These are phyloP conservation scores for Triticum monococcum DNA, from an alignment of 176 grass and related monocot genomes.

Conservation along the genomic window DNA sequence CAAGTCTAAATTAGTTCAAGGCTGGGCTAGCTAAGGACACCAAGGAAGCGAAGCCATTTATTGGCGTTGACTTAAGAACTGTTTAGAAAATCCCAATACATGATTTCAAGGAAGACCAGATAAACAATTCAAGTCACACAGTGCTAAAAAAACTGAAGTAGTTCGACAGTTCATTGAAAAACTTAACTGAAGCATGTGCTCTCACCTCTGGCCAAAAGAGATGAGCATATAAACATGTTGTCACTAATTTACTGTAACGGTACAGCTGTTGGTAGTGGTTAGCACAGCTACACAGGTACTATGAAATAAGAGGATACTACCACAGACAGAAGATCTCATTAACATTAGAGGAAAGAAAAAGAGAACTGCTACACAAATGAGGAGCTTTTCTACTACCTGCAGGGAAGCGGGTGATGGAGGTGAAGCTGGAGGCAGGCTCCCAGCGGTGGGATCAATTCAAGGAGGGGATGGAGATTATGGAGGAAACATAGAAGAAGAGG, in stretches of 20 bases:
- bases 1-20: too few relatives aligned
- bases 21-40: too few relatives aligned
- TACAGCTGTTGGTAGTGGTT: not conserved
- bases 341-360: not conserved
- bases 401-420: too few relatives aligned
- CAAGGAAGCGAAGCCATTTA: too few relatives aligned
- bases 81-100: slow-evolving; percentile 2
- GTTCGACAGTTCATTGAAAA: too few relatives aligned
- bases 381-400: too few relatives aligned
- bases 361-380: too few relatives aligned
- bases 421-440: too few relatives aligned
- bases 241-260: slow-evolving; percentile 19
- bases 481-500: too few relatives aligned
- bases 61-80: not conserved
- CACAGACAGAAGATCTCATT: not conserved
- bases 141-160: not conserved
- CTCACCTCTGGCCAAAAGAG: not conserved
- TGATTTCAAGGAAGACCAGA: slow-evolving; percentile 12
- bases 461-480: too few relatives aligned
- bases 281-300: not conserved
- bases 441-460: too few relatives aligned
- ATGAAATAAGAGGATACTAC: not conserved
- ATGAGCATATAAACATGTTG: slow-evolving; percentile 4
- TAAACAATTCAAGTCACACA: slow-evolving; percentile 8
- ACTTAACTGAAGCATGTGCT: not conserved